These are phyloP conservation scores for Lipomyces kockii DNA, from an alignment of 805 yeast species.

Conservation along the genomic window DNA sequence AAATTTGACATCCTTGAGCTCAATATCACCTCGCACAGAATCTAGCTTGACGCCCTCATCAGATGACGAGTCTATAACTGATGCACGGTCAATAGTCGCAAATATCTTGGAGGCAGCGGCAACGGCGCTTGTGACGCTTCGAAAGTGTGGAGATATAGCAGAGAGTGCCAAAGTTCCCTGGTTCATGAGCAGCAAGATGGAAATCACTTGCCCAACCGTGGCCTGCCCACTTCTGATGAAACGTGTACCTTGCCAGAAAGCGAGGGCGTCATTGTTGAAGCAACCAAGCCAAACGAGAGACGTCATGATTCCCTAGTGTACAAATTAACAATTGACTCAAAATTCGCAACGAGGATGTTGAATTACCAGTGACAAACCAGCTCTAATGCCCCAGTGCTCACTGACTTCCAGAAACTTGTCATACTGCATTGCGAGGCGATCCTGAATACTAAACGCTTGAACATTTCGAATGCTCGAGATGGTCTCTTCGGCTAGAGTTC, in stretches of 20 bases:
- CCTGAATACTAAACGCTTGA: conserved; percentile 51
- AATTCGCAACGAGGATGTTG: too few relatives aligned
- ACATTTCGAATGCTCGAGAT: conserved; percentile 49
- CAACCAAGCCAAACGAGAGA: conserved; percentile 37
- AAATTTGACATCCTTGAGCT: conserved; percentile 81
- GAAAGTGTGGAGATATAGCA: conserved; percentile 48
- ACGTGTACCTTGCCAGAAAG: conserved; percentile 42
- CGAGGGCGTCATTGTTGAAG: conserved; percentile 40
- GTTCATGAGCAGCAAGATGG: conserved; percentile 44
- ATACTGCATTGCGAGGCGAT: conserved; percentile 44
- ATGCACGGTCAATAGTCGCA: conserved; percentile 49
- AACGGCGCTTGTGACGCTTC: conserved; percentile 46
- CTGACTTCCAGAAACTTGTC: conserved; percentile 42
- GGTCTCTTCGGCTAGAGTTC: conserved; percentile 51
- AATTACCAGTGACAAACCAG: conserved; percentile 38
- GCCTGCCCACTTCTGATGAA: conserved; percentile 31
- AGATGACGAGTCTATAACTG: conserved; percentile 44
- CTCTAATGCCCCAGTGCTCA: conserved; percentile 33
- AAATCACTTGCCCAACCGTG: conserved; percentile 31
- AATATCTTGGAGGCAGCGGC: conserved; percentile 48
- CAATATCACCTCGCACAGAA: conserved; percentile 63
- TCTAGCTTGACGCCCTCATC: conserved; percentile 38
- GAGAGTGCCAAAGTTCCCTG: conserved; percentile 51
- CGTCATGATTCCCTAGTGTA: conserved; percentile 21
- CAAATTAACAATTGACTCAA: not conserved